Evolutionary conservation across 371 early-diverging fungal genomes (phyloP).

Genomic region (Blakeslea trispora): DNA sequence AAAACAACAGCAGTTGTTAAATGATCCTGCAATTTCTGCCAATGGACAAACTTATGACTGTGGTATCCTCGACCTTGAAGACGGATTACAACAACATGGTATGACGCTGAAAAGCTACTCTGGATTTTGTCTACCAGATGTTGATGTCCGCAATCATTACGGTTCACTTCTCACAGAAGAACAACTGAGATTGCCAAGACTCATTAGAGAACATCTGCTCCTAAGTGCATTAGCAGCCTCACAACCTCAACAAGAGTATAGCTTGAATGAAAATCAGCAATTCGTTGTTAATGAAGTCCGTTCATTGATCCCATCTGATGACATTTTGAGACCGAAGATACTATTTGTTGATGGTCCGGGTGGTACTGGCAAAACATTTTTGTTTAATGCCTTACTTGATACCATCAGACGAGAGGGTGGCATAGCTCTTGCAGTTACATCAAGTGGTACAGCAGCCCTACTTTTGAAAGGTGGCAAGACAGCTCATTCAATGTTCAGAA

Average conservation of each 20-base stretch:
- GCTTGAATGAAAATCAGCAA: constrained; percentile 3
- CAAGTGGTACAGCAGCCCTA: constrained; percentile 32
- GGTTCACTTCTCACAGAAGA: background rate
- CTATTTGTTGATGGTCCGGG: constrained; percentile 24
- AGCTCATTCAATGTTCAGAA: constrained; percentile 29
- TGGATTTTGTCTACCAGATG: background rate
- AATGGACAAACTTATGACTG: background rate
- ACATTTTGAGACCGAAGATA: background rate
- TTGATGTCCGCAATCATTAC: background rate
- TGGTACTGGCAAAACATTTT: constrained; percentile 13
- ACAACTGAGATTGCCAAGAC: background rate
- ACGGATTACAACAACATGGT: background rate
- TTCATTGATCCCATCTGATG: background rate
- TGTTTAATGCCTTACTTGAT: constrained; percentile 11
- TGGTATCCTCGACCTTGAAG: background rate
- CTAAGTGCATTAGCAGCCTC: background rate
- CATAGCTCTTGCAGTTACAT: constrained; percentile 20
- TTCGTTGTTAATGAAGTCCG: background rate
- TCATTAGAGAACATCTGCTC: background rate
- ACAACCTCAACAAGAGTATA: background rate
- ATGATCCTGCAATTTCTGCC: background rate
- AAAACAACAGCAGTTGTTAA: background rate
- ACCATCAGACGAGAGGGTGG: background rate
- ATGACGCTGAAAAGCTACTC: background rate
- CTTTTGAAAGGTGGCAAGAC: constrained; percentile 31